These are phyloP conservation scores for Penicillium paxilli DNA, from an alignment of 495 filamentous ascomycete species.

Conservation along the genomic window DNA sequence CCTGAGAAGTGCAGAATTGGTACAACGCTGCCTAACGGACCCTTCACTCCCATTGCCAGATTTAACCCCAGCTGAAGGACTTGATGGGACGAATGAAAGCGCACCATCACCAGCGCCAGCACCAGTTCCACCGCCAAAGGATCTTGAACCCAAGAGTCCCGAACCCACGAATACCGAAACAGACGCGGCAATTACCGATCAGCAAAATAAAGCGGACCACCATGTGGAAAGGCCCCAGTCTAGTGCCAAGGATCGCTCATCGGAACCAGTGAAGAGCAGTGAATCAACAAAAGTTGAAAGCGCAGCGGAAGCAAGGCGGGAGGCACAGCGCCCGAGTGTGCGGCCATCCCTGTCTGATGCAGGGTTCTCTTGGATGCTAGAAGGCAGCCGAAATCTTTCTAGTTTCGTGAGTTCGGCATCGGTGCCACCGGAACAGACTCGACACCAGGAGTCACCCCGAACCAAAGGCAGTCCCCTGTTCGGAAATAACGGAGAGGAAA, in stretches of 20 bases:
- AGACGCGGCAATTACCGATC: slow-evolving; percentile 6
- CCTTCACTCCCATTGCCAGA: slow-evolving; percentile 48
- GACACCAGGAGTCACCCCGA: slow-evolving; percentile 28
- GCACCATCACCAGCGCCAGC: slow-evolving; percentile 3
- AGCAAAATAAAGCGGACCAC: background rate
- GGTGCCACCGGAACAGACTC: slow-evolving; percentile 47
- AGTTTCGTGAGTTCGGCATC: slow-evolving; percentile 52
- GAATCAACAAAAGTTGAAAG: slow-evolving; percentile 5
- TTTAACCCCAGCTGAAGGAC: background rate
- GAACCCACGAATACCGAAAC: background rate
- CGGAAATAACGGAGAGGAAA: slow-evolving; percentile 36
- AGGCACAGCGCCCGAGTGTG: slow-evolving; percentile 6
- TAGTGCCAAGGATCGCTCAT: slow-evolving; percentile 11
- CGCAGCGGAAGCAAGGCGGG: slow-evolving; percentile 10
- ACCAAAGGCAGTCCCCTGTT: slow-evolving; percentile 41
- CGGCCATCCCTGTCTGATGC: slow-evolving; percentile 67
- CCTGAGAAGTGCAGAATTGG: slow-evolving; percentile 72
- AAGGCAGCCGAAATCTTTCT: slow-evolving; percentile 48
- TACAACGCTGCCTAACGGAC: slow-evolving; percentile 76
- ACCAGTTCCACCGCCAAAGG: slow-evolving; percentile 9
- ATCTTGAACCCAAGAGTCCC: background rate
- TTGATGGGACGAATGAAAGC: slow-evolving; percentile 9
- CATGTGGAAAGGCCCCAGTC: slow-evolving; percentile 7
- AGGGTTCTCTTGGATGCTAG: slow-evolving; percentile 96
- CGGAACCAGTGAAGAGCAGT: slow-evolving; percentile 8